Conservation (phyloP, 1,284 basidiomycete genomes). For the Ceratobasidium sp. region DNA sequence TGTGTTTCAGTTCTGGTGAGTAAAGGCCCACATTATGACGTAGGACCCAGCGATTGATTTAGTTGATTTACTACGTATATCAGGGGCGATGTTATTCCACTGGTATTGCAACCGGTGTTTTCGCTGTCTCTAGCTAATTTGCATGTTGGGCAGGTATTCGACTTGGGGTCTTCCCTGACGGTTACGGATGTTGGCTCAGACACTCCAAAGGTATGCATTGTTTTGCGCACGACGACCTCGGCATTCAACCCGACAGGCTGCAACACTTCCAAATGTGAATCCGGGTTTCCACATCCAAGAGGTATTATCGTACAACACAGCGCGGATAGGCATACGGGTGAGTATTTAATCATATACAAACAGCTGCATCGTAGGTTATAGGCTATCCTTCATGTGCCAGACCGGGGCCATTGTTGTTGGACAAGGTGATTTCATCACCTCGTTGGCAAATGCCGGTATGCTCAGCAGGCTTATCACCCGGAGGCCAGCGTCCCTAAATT, state of each 20-base stretch:
- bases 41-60: background rate
- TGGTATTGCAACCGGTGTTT: background rate
- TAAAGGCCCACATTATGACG: background rate
- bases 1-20: conserved; percentile 15
- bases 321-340: background rate
- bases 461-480: too few relatives aligned
- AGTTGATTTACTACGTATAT: background rate
- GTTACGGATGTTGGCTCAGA: background rate
- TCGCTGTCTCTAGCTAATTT: background rate
- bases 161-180: background rate
- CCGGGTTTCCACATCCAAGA: background rate
- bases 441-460: background rate
- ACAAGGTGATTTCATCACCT: background rate
- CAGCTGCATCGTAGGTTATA: too few relatives aligned
- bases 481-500: too few relatives aligned
- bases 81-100: conserved; percentile 33
- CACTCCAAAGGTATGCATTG: background rate
- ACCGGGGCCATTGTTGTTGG: too few relatives aligned
- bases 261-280: background rate
- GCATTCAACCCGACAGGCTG: too few relatives aligned
- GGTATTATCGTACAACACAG: background rate
- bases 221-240: background rate
- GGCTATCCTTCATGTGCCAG: background rate
- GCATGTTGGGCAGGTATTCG: background rate
- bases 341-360: background rate